Evolutionary conservation across 192 early-diverging fungal species (phyloP), one percentile per base, ranked within the genome.

Genomic region (Polychytrium aggregatum): DNA sequence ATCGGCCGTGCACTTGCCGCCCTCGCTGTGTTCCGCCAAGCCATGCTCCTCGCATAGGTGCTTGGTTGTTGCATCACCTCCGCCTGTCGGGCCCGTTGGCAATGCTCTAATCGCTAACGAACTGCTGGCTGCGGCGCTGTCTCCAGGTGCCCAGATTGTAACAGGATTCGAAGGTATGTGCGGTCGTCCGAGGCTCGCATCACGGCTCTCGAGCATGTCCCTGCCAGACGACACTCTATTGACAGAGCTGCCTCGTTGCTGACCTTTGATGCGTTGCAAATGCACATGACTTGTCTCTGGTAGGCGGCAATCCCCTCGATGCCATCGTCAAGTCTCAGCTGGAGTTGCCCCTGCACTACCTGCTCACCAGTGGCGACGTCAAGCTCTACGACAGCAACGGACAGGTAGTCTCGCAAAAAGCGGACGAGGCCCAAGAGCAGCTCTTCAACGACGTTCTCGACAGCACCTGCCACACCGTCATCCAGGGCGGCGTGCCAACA

Each of bases 221-320:
- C n/a, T n/a, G n/a, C n/a, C n/a, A n/a, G n/a, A n/a, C n/a, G n/a
- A n/a, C n/a, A n/a, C n/a, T n/a, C n/a, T n/a, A n/a, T n/a, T n/a
- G n/a, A n/a, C n/a, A n/a, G n/a, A n/a, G n/a, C n/a, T n/a, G n/a
- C n/a, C n/a, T n/a, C n/a, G n/a, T n/a, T n/a, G n/a, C n/a, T n/a
- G n/a, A n/a, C n/a, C n/a, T n/a, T n/a, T n/a, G n/a, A n/a, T n/a
- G n/a, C n/a, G n/a, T n/a, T n/a, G n/a, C n/a, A n/a, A n/a, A n/a
- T n/a, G n/a, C 36, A 37, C 10, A 37, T n/a, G 10, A 11, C 10
- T 37, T 37, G 10, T 37, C 36, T 37, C n/a, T n/a, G 10, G 10
- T 9, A 44, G 58, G 59, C 26, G 68, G 68, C 0, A 71, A 71
- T 41, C 68, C 68, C 2, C 62, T 71, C 52, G 64, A 64, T 35